Conservation (phyloP, 2,329 filamentous ascomycete genomes). For the Leptographium flavum region DNA sequence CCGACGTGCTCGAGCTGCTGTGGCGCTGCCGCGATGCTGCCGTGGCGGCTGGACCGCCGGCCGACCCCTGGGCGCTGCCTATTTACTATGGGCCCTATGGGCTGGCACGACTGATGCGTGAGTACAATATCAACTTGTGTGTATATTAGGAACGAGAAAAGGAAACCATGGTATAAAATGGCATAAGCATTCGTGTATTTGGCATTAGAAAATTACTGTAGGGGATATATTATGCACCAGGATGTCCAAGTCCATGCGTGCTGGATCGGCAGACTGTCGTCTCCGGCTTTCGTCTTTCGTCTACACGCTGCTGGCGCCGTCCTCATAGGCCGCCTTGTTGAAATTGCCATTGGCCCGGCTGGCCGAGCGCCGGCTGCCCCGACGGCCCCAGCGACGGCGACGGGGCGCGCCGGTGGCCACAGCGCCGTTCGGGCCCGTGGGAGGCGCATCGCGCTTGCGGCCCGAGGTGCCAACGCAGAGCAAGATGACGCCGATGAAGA, state of each 20-base stretch:
- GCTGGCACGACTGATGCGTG: neutral
- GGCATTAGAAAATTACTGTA: no score
- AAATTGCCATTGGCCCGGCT: slow-evolving; percentile 8
- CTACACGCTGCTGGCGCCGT: slow-evolving; percentile 2
- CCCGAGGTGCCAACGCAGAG: slow-evolving; percentile 48
- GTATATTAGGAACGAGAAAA: neutral
- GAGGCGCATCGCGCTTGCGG: neutral
- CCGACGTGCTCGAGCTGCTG: slow-evolving; percentile 3
- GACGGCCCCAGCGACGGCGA: neutral
- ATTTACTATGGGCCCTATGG: neutral
- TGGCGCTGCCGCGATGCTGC: neutral
- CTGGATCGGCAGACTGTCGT: no score
- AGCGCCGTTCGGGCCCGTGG: neutral
- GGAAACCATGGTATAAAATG: neutral
- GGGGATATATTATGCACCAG: no score
- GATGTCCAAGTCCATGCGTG: no score
- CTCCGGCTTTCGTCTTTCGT: neutral
- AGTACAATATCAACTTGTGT: neutral
- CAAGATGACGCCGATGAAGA: slow-evolving; percentile 51
- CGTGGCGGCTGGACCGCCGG: neutral
- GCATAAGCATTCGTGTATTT: no score
- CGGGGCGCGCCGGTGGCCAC: neutral
- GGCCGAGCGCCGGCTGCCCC: neutral
- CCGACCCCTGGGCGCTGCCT: neutral
- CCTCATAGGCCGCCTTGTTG: slow-evolving; percentile 10